Evolutionary conservation across 2,329 filamentous ascomycete genomes (phyloP).

Genomic region (Stylonectria norvegica): DNA sequence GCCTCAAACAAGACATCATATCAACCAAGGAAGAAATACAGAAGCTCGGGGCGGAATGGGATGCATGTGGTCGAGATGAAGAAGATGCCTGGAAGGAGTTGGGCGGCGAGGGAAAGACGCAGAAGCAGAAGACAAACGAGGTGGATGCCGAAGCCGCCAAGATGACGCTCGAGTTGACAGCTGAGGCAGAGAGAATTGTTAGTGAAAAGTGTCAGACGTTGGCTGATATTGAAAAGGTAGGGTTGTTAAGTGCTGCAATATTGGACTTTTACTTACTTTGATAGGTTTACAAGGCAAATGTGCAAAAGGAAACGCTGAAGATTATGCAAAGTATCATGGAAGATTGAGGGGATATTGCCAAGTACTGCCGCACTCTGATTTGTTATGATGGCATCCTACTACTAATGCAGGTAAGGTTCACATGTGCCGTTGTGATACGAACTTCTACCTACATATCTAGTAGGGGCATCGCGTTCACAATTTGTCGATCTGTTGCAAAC

Average conservation of each 20-base stretch:
- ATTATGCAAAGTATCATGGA: slow-evolving; percentile 28
- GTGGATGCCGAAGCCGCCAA: background rate
- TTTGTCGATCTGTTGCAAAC: too few relatives aligned
- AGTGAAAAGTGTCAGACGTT: slow-evolving; percentile 19
- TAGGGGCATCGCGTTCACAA: too few relatives aligned
- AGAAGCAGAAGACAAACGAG: background rate
- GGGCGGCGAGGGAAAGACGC: background rate
- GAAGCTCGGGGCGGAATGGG: slow-evolving; percentile 23
- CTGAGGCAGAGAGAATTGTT: slow-evolving; percentile 22
- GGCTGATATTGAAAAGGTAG: slow-evolving; percentile 29
- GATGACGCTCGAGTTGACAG: slow-evolving; percentile 10
- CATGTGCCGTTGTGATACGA: too few relatives aligned
- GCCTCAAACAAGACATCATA: slow-evolving; percentile 19
- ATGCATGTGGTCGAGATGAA: slow-evolving; percentile 21
- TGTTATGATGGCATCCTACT: too few relatives aligned
- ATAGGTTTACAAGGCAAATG: slow-evolving; percentile 28
- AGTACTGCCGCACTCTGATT: too few relatives aligned
- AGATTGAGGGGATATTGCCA: slow-evolving; percentile 9
- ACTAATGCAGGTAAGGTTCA: too few relatives aligned
- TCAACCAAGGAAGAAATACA: slow-evolving; percentile 24
- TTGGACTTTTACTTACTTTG: background rate
- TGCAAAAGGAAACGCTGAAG: slow-evolving; percentile 28
- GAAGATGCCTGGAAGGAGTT: slow-evolving; percentile 18
- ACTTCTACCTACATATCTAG: too few relatives aligned
- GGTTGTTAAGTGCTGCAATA: background rate